Conservation (phyloP, 2,329 filamentous ascomycete genomes). For the Colletotrichum sp. region DNA sequence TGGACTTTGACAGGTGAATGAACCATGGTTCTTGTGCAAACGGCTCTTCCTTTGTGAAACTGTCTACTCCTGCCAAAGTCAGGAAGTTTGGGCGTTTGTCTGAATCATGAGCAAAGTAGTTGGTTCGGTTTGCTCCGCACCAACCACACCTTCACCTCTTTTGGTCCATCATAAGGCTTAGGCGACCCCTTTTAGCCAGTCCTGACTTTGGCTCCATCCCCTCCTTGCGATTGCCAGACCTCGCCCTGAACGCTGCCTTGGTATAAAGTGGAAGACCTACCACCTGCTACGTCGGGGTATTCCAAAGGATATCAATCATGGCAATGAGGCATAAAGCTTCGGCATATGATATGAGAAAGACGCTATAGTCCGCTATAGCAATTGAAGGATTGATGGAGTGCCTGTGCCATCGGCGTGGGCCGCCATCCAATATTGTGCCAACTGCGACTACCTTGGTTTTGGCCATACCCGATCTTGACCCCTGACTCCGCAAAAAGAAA, state of each 20-base stretch:
- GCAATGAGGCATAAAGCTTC: not conserved
- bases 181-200: not conserved
- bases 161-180: not conserved
- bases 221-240: not conserved
- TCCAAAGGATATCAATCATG: not conserved
- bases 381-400: not conserved
- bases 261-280: not conserved
- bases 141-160: not conserved
- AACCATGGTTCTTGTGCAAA: not conserved
- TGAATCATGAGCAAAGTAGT: not conserved
- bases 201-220: not conserved
- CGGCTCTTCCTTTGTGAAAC: not conserved
- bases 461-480: not conserved
- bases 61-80: not conserved
- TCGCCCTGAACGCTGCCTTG: not conserved
- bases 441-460: not conserved
- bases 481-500: not conserved
- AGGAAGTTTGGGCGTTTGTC: not conserved
- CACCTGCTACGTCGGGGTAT: not conserved
- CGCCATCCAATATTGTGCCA: not conserved
- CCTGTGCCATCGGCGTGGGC: not conserved
- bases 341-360: not conserved
- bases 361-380: not conserved
- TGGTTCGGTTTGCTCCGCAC: not conserved
- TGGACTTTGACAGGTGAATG: not conserved